phyloP scores from a whole-genome alignment of 2,329 filamentous ascomycete species.

The Microdochium bolleyi region DNA sequence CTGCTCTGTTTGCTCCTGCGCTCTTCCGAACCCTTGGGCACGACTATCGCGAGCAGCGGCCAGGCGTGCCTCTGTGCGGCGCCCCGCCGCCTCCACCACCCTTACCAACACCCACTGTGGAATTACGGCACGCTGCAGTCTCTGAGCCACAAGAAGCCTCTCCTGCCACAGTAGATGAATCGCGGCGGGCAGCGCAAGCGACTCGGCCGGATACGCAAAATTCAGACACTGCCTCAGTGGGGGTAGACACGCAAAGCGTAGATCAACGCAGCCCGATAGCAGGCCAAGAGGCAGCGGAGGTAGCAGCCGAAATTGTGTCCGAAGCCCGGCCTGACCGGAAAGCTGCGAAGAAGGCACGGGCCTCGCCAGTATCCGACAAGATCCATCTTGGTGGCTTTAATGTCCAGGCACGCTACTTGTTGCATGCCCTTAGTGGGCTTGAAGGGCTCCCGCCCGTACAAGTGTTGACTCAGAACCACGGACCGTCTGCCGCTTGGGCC shows the following conservation, averaged over 20 bases:
- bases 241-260: not conserved
- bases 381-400: not conserved
- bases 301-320: no score
- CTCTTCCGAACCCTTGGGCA: not conserved
- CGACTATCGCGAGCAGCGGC: not conserved
- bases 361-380: not conserved
- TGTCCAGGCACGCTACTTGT: not conserved
- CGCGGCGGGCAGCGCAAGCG: not conserved
- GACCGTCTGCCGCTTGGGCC: not conserved
- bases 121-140: not conserved
- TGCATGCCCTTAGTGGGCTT: not conserved
- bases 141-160: no score
- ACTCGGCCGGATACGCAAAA: no score
- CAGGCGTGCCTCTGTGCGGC: not conserved
- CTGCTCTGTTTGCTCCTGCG: not conserved
- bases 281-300: no score
- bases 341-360: not conserved
- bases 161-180: not conserved
- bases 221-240: not conserved
- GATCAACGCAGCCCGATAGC: no score
- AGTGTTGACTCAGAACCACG: conserved; percentile 8
- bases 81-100: not conserved
- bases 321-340: not conserved
- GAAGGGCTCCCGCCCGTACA: conserved; percentile 7
- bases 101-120: not conserved